These are phyloP conservation scores for Penicillium sp. DNA, from an alignment of 2,329 filamentous ascomycete genomes.

Conservation along the genomic window DNA sequence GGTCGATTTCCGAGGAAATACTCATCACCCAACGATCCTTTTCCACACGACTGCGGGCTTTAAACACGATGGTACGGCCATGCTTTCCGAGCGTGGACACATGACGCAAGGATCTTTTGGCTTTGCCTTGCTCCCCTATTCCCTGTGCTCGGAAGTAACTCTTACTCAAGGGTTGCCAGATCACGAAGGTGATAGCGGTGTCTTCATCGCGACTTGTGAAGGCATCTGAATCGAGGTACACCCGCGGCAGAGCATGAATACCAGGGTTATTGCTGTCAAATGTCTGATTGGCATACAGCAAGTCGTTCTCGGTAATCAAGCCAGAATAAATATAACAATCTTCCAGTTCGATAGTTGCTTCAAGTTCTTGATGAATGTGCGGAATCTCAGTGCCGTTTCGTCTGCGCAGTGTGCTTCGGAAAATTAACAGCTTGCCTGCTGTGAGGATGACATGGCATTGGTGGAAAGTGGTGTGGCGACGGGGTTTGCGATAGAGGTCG, in stretches of 20 bases:
- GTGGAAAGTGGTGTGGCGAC: slow-evolving; percentile 60
- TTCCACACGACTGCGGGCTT: slow-evolving; percentile 62
- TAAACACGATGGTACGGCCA: slow-evolving; percentile 64
- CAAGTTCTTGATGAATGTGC: slow-evolving; percentile 62
- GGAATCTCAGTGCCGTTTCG: slow-evolving; percentile 55
- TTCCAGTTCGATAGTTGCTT: slow-evolving; percentile 57
- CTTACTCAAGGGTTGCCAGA: slow-evolving; percentile 61
- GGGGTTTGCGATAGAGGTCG: slow-evolving; percentile 61
- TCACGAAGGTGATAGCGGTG: slow-evolving; percentile 65
- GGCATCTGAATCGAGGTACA: slow-evolving; percentile 57
- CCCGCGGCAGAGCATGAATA: slow-evolving; percentile 56
- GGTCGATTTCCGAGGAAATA: slow-evolving; percentile 65
- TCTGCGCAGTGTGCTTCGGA: slow-evolving; percentile 58
- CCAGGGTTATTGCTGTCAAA: slow-evolving; percentile 63
- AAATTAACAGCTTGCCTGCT: slow-evolving; percentile 60
- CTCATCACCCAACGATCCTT: slow-evolving; percentile 67
- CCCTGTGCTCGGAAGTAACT: slow-evolving; percentile 53
- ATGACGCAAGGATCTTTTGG: slow-evolving; percentile 51
- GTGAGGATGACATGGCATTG: slow-evolving; percentile 60
- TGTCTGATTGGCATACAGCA: slow-evolving; percentile 63
- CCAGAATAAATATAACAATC: slow-evolving; percentile 67
- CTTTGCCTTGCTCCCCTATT: slow-evolving; percentile 38
- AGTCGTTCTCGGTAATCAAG: slow-evolving; percentile 59
- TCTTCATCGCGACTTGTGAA: slow-evolving; percentile 65
- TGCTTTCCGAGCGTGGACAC: slow-evolving; percentile 61